Evolutionary conservation across 805 yeast species (phyloP).

Genomic region (Suhomyces faveliae): DNA sequence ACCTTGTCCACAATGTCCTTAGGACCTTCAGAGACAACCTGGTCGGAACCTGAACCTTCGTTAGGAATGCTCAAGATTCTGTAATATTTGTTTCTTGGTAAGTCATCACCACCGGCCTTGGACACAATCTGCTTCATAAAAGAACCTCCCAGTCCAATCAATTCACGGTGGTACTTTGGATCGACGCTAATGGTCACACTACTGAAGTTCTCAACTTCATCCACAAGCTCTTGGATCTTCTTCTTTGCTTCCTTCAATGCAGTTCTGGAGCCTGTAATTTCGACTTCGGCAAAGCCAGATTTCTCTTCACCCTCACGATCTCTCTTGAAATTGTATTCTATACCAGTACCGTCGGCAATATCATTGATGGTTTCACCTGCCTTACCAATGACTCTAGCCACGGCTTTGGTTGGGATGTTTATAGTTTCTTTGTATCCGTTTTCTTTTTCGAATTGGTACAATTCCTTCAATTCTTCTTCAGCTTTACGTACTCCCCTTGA

Average conservation of each 20-base stretch:
- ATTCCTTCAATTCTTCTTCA: slow-evolving; percentile 77
- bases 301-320: slow-evolving; percentile 44
- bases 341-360: slow-evolving; percentile 68
- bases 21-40: slow-evolving; percentile 72
- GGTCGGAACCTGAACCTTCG: slow-evolving; percentile 55
- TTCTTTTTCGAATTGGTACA: slow-evolving; percentile 82
- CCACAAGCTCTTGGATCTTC: slow-evolving; percentile 60
- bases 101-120: slow-evolving; percentile 67
- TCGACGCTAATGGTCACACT: slow-evolving; percentile 63
- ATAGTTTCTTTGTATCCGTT: slow-evolving; percentile 71
- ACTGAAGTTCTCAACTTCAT: slow-evolving; percentile 61
- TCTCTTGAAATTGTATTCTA: slow-evolving; percentile 49
- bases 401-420: slow-evolving; percentile 66
- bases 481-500: slow-evolving; percentile 85
- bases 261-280: slow-evolving; percentile 72
- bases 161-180: slow-evolving; percentile 67
- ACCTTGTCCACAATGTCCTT: slow-evolving; percentile 68
- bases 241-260: slow-evolving; percentile 71
- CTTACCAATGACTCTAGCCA: slow-evolving; percentile 87
- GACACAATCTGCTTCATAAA: slow-evolving; percentile 69
- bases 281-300: slow-evolving; percentile 57
- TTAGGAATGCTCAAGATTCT: slow-evolving; percentile 69
- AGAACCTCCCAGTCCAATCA: slow-evolving; percentile 79
- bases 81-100: slow-evolving; percentile 45
- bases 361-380: slow-evolving; percentile 80